A percentile compares a stretch with the other conserved stretches of the same genome.
Evolutionary conservation across 2,329 filamentous ascomycete species (phyloP).

Genomic region (Emericellopsis atlantica): DNA sequence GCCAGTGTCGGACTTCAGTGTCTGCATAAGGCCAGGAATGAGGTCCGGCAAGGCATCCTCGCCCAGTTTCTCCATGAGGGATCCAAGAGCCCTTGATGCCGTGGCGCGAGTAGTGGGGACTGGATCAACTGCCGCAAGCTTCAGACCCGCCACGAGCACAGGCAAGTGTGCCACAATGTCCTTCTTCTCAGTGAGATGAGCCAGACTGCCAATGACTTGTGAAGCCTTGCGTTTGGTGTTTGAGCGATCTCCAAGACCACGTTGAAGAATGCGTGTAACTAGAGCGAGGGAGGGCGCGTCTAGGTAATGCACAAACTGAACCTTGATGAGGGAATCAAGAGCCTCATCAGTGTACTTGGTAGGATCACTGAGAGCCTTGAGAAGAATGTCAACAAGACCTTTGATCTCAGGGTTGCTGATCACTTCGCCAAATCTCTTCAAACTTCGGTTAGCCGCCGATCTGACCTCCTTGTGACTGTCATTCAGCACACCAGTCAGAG

Average conservation of each 20-base stretch:
- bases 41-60: slow-evolving; percentile 95
- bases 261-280: slow-evolving; percentile 88
- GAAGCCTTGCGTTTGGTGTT: slow-evolving; percentile 92
- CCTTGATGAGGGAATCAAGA: slow-evolving; percentile 86
- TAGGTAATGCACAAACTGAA: slow-evolving; percentile 98
- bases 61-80: slow-evolving; percentile 93
- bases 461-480: slow-evolving; percentile 98
- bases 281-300: slow-evolving; percentile 91
- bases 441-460: slow-evolving; percentile 79
- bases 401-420: slow-evolving; percentile 98
- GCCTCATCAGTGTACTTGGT: slow-evolving; percentile 96
- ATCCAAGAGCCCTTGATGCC: slow-evolving; percentile 88
- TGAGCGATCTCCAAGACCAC: slow-evolving; percentile 81
- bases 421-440: slow-evolving; percentile 96
- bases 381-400: slow-evolving; percentile 74
- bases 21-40: slow-evolving; percentile 94
- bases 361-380: slow-evolving; percentile 93
- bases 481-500: slow-evolving; percentile 84
- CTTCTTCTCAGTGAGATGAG: slow-evolving; percentile 91
- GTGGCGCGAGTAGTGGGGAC: slow-evolving; percentile 94
- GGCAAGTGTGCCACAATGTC: slow-evolving; percentile 86
- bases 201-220: slow-evolving; percentile 94
- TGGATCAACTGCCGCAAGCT: slow-evolving; percentile 82
- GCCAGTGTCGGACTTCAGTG: slow-evolving; percentile 91
- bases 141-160: slow-evolving; percentile 81